A percentile compares a stretch with the other conserved stretches of the same genome.
Conservation (phyloP, 2,329 filamentous ascomycete genomes). For the Calonectria leucothoes region DNA sequence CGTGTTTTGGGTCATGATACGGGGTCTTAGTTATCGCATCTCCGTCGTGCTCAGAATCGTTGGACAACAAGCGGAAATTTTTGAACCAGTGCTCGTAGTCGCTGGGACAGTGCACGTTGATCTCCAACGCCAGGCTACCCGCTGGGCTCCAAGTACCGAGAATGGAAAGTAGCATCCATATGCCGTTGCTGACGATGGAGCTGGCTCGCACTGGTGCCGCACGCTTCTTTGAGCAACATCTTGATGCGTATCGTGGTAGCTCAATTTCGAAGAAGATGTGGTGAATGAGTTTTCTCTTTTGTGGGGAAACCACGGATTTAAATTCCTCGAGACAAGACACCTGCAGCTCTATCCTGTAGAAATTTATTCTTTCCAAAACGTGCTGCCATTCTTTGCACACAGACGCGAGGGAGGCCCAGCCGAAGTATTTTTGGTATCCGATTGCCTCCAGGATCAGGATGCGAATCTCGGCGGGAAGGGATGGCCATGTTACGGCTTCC, state of each 20-base stretch:
- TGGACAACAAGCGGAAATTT: conserved; percentile 38
- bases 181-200: conserved; percentile 31
- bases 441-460: conserved; percentile 44
- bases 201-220: neutral
- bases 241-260: conserved; percentile 41
- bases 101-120: conserved; percentile 48
- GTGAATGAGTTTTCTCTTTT: conserved; percentile 37
- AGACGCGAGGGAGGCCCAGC: conserved; percentile 47
- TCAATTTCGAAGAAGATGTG: conserved; percentile 46
- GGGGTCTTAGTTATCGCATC: neutral
- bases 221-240: conserved; percentile 26
- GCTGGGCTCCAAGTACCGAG: conserved; percentile 44
- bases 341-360: conserved; percentile 41
- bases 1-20: conserved; percentile 44
- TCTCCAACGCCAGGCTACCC: conserved; percentile 45
- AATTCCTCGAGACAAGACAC: conserved; percentile 40
- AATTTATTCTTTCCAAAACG: conserved; percentile 45
- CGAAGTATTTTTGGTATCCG: conserved; percentile 40
- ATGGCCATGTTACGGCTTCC: conserved; percentile 25
- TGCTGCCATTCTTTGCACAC: conserved; percentile 51
- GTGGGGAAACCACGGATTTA: conserved; percentile 27
- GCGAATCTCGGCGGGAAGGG: conserved; percentile 46
- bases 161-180: conserved; percentile 45
- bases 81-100: conserved; percentile 50
- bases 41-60: conserved; percentile 32